Conservation (phyloP, 495 filamentous ascomycete species). For the Podospora fimiseda region DNA sequence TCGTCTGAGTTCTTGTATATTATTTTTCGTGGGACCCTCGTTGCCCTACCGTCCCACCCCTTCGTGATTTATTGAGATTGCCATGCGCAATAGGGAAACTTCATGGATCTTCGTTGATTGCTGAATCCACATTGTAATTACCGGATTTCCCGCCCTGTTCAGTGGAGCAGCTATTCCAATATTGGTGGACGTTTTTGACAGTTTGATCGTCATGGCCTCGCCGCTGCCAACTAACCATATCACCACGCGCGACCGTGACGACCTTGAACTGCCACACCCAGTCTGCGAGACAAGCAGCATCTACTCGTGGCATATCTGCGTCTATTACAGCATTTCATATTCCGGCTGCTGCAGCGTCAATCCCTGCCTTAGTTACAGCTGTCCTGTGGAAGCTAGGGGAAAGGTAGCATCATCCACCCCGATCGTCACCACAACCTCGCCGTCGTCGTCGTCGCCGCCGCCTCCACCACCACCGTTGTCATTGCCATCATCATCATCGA, state of each 20-base stretch:
- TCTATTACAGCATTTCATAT: slow-evolving; percentile 5
- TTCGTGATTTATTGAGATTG: too few relatives aligned
- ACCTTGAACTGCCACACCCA: neutral
- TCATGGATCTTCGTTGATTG: neutral
- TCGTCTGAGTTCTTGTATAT: too few relatives aligned
- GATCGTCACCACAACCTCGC: neutral
- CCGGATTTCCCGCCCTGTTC: slow-evolving; percentile 3
- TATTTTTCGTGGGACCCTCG: too few relatives aligned
- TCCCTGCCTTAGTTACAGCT: slow-evolving; percentile 18
- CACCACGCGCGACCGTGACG: too few relatives aligned
- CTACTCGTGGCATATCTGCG: slow-evolving; percentile 18
- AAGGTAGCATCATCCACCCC: neutral
- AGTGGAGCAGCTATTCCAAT: slow-evolving; percentile 9
- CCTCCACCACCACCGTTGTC: neutral
- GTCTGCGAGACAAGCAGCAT: slow-evolving; percentile 5
- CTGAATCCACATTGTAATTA: slow-evolving; percentile 7
- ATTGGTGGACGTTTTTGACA: neutral
- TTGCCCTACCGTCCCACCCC: too few relatives aligned
- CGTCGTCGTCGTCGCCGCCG: neutral
- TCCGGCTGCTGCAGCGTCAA: slow-evolving; percentile 20
- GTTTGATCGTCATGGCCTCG: slow-evolving; percentile 2
- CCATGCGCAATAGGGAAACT: too few relatives aligned
- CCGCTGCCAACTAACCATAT: neutral
- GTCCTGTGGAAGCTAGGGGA: slow-evolving; percentile 8
- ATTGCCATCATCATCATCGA: too few relatives aligned